A percentile compares a stretch with the other conserved stretches of the same genome.
Evolutionary conservation across 768 basidiomycete species (phyloP).

Genomic region (Chalciporus pseudorubinellus): DNA sequence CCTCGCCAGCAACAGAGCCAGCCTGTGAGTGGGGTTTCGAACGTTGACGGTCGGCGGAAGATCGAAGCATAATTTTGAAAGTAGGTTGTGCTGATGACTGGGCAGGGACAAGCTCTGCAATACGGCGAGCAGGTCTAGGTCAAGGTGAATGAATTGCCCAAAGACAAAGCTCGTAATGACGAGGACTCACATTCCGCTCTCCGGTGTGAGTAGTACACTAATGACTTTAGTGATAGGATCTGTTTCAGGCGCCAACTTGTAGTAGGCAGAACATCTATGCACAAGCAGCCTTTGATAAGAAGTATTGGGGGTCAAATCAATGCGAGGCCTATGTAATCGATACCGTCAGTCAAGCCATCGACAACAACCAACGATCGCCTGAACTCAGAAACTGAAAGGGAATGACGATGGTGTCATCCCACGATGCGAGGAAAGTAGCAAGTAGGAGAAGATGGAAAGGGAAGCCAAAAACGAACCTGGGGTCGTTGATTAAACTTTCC

Average conservation of each 20-base stretch:
- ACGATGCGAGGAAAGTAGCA: conserved; percentile 6
- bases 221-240: conserved; percentile 66
- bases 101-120: conserved; percentile 75
- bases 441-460: neutral
- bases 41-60: conserved; percentile 49
- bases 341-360: conserved; percentile 20
- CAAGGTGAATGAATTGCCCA: conserved; percentile 13
- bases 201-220: conserved; percentile 50
- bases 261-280: conserved; percentile 82
- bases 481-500: conserved; percentile 75
- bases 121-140: conserved; percentile 62
- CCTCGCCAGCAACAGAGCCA: conserved; percentile 71
- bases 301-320: conserved; percentile 67
- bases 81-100: conserved; percentile 70
- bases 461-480: conserved; percentile 47
- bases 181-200: conserved; percentile 71
- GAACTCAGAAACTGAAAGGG: conserved; percentile 1
- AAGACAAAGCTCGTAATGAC: neutral
- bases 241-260: conserved; percentile 68
- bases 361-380: neutral
- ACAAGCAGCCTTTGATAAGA: conserved; percentile 85
- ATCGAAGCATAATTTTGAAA: conserved; percentile 85
- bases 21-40: conserved; percentile 66
- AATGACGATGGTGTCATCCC: neutral
- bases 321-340: conserved; percentile 46